These are phyloP conservation scores for Didymella segeticola DNA, from an alignment of 2,329 filamentous ascomycete species.

Conservation along the genomic window DNA sequence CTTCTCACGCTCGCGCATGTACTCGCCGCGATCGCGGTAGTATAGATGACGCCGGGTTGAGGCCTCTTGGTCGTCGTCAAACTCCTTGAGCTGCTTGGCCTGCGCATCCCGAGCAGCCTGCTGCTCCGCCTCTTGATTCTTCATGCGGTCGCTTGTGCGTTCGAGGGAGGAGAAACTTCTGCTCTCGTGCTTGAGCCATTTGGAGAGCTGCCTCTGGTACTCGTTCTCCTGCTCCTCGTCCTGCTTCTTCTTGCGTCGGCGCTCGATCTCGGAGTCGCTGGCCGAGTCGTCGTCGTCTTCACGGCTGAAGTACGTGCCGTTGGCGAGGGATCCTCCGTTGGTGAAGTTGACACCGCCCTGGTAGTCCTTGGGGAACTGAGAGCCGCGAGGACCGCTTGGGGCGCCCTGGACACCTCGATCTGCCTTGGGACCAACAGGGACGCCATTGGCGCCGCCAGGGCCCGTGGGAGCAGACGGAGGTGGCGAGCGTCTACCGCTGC, in stretches of 20 bases:
- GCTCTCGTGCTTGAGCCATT: slow-evolving; percentile 89
- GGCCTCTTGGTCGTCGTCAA: slow-evolving; percentile 88
- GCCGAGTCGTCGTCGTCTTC: slow-evolving; percentile 90
- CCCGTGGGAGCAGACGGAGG: slow-evolving; percentile 66
- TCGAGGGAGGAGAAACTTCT: slow-evolving; percentile 84
- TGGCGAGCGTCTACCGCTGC: slow-evolving; percentile 75
- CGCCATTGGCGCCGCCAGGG: slow-evolving; percentile 71
- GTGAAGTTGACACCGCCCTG: slow-evolving; percentile 83
- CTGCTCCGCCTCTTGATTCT: slow-evolving; percentile 71
- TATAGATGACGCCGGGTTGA: slow-evolving; percentile 77
- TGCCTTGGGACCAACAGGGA: slow-evolving; percentile 74
- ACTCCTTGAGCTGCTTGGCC: slow-evolving; percentile 76
- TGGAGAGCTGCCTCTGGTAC: slow-evolving; percentile 84
- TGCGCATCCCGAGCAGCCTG: slow-evolving; percentile 71
- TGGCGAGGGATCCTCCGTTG: slow-evolving; percentile 75
- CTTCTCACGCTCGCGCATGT: slow-evolving; percentile 79
- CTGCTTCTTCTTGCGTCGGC: slow-evolving; percentile 72
- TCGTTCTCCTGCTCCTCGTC: slow-evolving; percentile 78
- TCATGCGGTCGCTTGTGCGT: slow-evolving; percentile 81
- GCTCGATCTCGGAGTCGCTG: slow-evolving; percentile 84
- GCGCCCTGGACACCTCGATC: slow-evolving; percentile 73
- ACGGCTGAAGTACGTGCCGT: slow-evolving; percentile 59
- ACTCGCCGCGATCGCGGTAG: slow-evolving; percentile 84
- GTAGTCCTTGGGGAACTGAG: slow-evolving; percentile 72
- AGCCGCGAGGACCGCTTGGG: slow-evolving; percentile 73